Percentiles rank a stretch among this genome's conserved stretches.
Conservation (phyloP, 192 early-diverging fungal species). For the Dissophora ornata region DNA sequence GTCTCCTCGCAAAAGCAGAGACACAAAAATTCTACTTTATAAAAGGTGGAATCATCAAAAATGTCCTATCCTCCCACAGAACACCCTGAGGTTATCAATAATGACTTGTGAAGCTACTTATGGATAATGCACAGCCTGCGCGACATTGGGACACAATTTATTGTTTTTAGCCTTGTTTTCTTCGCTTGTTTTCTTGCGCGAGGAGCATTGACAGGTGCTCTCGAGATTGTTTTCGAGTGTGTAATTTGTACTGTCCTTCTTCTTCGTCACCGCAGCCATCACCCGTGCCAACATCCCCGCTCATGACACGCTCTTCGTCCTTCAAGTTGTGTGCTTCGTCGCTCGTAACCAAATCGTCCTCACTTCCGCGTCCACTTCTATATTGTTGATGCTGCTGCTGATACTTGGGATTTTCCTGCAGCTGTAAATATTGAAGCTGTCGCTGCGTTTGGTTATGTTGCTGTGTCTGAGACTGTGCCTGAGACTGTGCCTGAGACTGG, state of each 20-base stretch:
- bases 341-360: slow-evolving; percentile 7
- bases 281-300: neutral
- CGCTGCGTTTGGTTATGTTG: slow-evolving; percentile 7
- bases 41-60: no score
- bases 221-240: slow-evolving; percentile 8
- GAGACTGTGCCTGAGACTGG: neutral
- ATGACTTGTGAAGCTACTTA: no score
- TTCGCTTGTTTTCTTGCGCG: slow-evolving; percentile 20
- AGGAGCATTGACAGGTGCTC: slow-evolving; percentile 12
- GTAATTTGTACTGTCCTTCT: neutral
- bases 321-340: slow-evolving; percentile 1
- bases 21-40: no score
- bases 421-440: slow-evolving; percentile 4
- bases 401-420: neutral
- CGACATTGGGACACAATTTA: no score
- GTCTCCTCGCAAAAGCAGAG: no score
- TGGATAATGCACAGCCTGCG: no score
- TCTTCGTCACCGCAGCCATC: neutral
- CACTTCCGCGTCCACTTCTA: neutral
- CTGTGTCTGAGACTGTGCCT: neutral
- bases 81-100: no score
- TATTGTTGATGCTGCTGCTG: neutral
- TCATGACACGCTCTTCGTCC: neutral
- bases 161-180: slow-evolving; percentile 24
- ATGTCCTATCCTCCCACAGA: no score